These are phyloP conservation scores for Graphium sp. DNA, from an alignment of 2,329 filamentous ascomycete genomes.

Conservation along the genomic window DNA sequence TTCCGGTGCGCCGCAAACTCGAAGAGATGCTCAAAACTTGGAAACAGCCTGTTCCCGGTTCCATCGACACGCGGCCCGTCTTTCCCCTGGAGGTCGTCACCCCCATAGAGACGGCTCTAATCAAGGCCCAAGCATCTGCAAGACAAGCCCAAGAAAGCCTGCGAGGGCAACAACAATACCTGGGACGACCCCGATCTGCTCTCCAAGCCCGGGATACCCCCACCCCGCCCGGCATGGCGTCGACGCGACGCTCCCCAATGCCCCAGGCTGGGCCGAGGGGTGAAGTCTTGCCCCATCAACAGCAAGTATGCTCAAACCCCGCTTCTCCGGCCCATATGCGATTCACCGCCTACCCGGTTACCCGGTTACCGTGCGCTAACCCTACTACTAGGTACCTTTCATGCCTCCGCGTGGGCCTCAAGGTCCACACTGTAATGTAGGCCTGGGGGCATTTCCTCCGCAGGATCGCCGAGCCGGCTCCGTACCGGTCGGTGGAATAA, in stretches of 20 bases:
- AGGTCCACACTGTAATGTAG: background rate
- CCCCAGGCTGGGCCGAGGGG: no score
- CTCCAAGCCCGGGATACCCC: slow-evolving; percentile 54
- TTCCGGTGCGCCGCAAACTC: slow-evolving; percentile 70
- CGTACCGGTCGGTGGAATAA: slow-evolving; percentile 24
- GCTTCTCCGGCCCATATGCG: no score
- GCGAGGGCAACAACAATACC: slow-evolving; percentile 35
- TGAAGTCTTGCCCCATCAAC: no score
- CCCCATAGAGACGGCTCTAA: slow-evolving; percentile 85
- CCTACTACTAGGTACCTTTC: no score
- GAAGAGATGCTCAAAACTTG: slow-evolving; percentile 96
- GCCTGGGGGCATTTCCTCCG: background rate
- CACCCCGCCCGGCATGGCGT: slow-evolving; percentile 50
- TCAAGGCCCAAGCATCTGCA: slow-evolving; percentile 55
- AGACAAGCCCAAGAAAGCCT: slow-evolving; percentile 32
- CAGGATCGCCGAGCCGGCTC: background rate
- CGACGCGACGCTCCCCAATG: slow-evolving; percentile 6
- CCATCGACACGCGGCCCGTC: slow-evolving; percentile 80
- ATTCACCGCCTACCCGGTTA: no score
- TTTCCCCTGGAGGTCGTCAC: slow-evolving; percentile 76
- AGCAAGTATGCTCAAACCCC: no score
- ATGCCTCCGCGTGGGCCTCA: no score
- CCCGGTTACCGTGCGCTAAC: no score
- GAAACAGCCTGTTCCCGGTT: slow-evolving; percentile 92
- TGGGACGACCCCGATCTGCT: slow-evolving; percentile 28